phyloP scores from a whole-genome alignment of 2,329 filamentous ascomycete genomes.

The Phialophora verrucosa region DNA sequence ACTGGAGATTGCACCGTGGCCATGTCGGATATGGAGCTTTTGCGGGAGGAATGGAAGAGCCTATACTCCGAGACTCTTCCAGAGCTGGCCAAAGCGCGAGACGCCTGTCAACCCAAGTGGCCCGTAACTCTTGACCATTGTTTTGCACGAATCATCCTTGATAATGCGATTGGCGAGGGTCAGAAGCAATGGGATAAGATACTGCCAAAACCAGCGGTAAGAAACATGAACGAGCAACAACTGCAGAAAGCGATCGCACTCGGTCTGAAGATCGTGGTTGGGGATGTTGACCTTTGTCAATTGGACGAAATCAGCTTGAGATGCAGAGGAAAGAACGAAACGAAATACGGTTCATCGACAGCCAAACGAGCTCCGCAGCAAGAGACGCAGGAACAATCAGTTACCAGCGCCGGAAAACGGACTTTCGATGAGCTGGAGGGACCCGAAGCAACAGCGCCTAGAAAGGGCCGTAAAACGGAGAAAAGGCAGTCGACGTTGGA shows the following conservation, averaged over 20 bases:
- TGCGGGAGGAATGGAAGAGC: constrained; percentile 35
- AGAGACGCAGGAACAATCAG: background rate
- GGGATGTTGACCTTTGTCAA: constrained; percentile 47
- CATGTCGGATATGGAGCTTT: constrained; percentile 27
- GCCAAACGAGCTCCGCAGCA: background rate
- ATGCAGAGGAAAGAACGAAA: constrained; percentile 46
- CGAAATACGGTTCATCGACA: constrained; percentile 27
- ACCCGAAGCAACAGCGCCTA: constrained; percentile 1
- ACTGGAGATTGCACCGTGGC: background rate
- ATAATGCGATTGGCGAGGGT: constrained; percentile 47
- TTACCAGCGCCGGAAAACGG: constrained; percentile 3
- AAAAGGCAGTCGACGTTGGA: constrained; percentile 31
- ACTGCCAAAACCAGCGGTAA: constrained; percentile 51
- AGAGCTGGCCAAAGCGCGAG: constrained; percentile 33
- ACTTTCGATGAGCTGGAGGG: background rate
- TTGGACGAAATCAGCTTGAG: constrained; percentile 50
- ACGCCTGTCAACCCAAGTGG: constrained; percentile 47
- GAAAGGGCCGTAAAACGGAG: constrained; percentile 3
- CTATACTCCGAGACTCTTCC: constrained; percentile 41
- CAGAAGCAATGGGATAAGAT: constrained; percentile 51
- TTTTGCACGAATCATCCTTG: constrained; percentile 45
- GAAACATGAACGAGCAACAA: constrained; percentile 51
- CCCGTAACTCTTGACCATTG: constrained; percentile 46
- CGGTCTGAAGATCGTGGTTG: constrained; percentile 47
- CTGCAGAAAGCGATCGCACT: constrained; percentile 47